Evolutionary conservation across 169 alveolate species (phyloP).

Genomic region (Cryptosporidium sp.): DNA sequence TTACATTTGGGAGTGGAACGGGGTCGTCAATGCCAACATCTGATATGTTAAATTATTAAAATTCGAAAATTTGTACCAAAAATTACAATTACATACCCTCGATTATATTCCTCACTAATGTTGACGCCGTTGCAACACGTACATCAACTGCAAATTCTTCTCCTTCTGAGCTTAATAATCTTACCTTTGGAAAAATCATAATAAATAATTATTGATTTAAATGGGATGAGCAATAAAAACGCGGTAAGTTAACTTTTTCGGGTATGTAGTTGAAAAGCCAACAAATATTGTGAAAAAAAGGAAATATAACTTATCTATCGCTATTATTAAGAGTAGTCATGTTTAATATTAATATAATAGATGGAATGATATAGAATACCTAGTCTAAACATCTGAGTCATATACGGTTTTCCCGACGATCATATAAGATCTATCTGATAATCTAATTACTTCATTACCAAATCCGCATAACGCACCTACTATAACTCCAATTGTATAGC

Average conservation of each 20-base stretch:
- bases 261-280: background rate
- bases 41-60: constrained; percentile 18
- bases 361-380: background rate
- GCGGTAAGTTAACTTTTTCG: background rate
- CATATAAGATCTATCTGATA: constrained; percentile 73
- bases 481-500: constrained; percentile 93
- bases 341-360: background rate
- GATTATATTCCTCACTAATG: constrained; percentile 89
- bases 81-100: constrained; percentile 83
- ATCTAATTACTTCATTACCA: constrained; percentile 71
- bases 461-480: constrained; percentile 88
- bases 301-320: background rate
- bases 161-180: constrained; percentile 90
- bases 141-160: constrained; percentile 90
- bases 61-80: background rate
- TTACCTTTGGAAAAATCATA: constrained; percentile 81
- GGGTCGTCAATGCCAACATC: constrained; percentile 93
- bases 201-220: background rate
- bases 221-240: background rate
- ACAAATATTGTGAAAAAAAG: background rate
- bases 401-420: constrained; percentile 57
- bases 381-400: constrained; percentile 63
- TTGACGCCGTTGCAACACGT: constrained; percentile 89
- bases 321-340: background rate
- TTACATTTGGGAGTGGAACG: constrained; percentile 93